Percentiles rank a stretch among this genome's conserved stretches.
Conservation (phyloP, 2,329 filamentous ascomycete species). For the Neonectria sp. region DNA sequence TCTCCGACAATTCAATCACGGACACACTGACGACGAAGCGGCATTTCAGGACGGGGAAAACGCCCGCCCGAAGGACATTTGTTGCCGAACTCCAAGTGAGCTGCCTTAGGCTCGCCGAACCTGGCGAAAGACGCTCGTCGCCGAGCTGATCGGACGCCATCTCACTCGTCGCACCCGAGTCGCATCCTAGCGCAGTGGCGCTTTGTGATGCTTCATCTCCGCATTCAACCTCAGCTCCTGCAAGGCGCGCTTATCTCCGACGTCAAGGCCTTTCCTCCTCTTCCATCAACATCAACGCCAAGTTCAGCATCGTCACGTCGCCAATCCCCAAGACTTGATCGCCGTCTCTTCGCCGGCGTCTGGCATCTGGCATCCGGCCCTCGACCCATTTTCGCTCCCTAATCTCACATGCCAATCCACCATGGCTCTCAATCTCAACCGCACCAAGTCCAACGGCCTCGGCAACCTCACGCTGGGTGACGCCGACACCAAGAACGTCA, state of each 20-base stretch:
- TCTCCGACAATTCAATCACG: neutral
- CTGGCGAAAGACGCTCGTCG: too few relatives aligned
- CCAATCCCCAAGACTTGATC: neutral
- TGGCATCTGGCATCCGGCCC: neutral
- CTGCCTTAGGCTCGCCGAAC: too few relatives aligned
- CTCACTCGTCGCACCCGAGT: too few relatives aligned
- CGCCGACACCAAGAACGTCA: conserved; percentile 34
- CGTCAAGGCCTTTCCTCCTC: neutral
- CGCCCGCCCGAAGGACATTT: too few relatives aligned
- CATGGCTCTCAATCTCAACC: conserved; percentile 50
- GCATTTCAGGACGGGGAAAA: too few relatives aligned
- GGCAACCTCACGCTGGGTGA: conserved; percentile 48
- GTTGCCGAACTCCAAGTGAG: too few relatives aligned
- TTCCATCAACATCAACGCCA: neutral
- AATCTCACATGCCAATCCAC: neutral
- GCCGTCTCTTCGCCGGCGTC: neutral
- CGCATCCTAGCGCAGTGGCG: neutral
- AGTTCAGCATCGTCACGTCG: neutral
- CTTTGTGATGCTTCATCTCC: neutral
- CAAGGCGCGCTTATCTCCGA: conserved; percentile 4
- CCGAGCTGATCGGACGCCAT: too few relatives aligned
- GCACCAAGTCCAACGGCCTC: conserved; percentile 46
- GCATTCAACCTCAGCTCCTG: neutral
- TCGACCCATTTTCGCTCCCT: neutral
- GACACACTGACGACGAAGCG: too few relatives aligned